A percentile compares a stretch with the other conserved stretches of the same genome.
Evolutionary conservation across 1,139 yeast genomes (phyloP).

Genomic region (Yueomyces sp.): DNA sequence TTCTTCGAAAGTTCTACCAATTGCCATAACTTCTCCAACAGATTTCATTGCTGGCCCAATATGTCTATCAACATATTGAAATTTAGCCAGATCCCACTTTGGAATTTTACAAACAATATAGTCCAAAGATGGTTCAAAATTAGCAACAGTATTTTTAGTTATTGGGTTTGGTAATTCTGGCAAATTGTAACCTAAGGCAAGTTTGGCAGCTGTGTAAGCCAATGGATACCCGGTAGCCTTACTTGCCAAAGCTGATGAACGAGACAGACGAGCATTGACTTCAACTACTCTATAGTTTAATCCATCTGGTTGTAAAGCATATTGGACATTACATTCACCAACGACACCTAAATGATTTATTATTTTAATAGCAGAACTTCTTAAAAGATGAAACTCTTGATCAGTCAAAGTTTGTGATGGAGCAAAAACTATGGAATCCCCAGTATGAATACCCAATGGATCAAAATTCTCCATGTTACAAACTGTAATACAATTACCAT

Average conservation of each 20-base stretch:
- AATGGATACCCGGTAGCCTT: constrained; percentile 98
- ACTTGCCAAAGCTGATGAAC: constrained; percentile 96
- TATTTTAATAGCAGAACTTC: constrained; percentile 93
- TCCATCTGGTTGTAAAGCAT: constrained; percentile 91
- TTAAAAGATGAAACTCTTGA: constrained; percentile 94
- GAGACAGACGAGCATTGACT: constrained; percentile 92
- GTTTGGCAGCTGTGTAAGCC: constrained; percentile 97
- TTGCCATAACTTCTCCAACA: constrained; percentile 98
- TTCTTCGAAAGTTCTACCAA: constrained; percentile 95
- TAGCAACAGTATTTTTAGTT: constrained; percentile 89
- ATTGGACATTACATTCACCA: constrained; percentile 98
- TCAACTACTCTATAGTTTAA: constrained; percentile 93
- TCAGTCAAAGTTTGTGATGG: constrained; percentile 96
- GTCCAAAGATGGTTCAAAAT: constrained; percentile 94
- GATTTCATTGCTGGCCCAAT: constrained; percentile 97
- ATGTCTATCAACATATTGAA: constrained; percentile 86
- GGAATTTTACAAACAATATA: constrained; percentile 96
- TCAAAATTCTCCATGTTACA: constrained; percentile 99
- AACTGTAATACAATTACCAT: constrained; percentile 94
- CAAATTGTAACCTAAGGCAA: constrained; percentile 85
- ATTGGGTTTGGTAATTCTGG: constrained; percentile 96
- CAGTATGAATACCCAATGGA: constrained; percentile 96
- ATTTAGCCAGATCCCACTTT: constrained; percentile 94
- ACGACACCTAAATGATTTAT: constrained; percentile 97
- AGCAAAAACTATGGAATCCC: constrained; percentile 97